Evolutionary conservation across 805 yeast genomes (phyloP), one percentile per base, ranked within the genome.

Genomic region (Scheffersomyces lignosus): DNA sequence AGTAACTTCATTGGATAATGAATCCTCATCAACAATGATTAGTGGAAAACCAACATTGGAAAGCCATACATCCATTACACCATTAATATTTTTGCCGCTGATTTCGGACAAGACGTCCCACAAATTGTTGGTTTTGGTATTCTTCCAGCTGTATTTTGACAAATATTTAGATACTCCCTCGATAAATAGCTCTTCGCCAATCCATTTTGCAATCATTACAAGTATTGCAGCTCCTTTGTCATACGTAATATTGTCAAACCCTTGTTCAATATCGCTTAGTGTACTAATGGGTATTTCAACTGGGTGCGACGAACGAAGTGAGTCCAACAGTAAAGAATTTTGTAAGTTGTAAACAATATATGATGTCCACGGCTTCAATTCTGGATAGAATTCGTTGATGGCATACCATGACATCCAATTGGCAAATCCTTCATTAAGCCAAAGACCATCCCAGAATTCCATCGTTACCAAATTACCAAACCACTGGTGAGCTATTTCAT

Each of bases 1-100:
- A 15, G 70, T 71, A 35, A 84, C 61, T 34, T 71, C 66, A 33
- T 71, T 64, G n/a, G n/a, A n/a, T n/a, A n/a, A n/a, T n/a, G n/a
- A n/a, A 20, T 20, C 24, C 10, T 20, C 24, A 7, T 20, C 24
- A 20, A 20, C 24, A 20, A 32, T 36, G 17, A 49, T 46, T 5
- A 48, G 41, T 3, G 54, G 54, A 44, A 38, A 49, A 2, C 54
- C 54, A 15, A 44, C 41, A 18, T 48, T 48, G 31, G 46, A 46
- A 23, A 51, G 48, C 54, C 54, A 49, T 34, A 46, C 48, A 33
- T 46, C 52, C 52, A 49, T 48, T 18, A 48, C 51, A 27, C 29
- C 30, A 20, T 44, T 51, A 18, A 49, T 52, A 17, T 49, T 51
- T 31, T 46, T 39, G 25, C 54, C 54, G 17, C 47, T 40, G 35